These are phyloP conservation scores for Amanita thiersii DNA, from an alignment of 768 basidiomycete genomes.

Conservation along the genomic window DNA sequence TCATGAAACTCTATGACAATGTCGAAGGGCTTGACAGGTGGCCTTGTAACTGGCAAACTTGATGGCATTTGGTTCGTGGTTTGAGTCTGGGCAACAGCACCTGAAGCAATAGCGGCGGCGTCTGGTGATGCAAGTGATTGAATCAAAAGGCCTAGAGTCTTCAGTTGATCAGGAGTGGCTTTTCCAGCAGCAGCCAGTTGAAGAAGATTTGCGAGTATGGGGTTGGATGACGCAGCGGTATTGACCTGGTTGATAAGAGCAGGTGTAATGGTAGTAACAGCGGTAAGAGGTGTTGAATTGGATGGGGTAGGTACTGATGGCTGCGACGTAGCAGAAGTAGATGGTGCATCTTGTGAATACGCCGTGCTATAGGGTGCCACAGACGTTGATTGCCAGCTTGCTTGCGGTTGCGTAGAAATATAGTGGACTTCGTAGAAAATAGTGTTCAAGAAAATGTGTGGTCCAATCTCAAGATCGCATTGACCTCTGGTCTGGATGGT, in stretches of 20 bases:
- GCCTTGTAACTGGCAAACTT: slow-evolving; percentile 10
- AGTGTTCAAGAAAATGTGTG: slow-evolving; percentile 63
- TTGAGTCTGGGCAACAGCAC: slow-evolving; percentile 10
- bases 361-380: slow-evolving; percentile 9
- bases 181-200: slow-evolving; percentile 54
- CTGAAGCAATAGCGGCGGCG: slow-evolving; percentile 10
- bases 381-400: slow-evolving; percentile 3
- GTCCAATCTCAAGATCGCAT: slow-evolving; percentile 69
- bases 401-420: slow-evolving; percentile 25
- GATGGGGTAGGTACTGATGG: slow-evolving; percentile 25
- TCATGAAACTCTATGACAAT: slow-evolving; percentile 68
- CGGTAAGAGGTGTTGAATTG: slow-evolving; percentile 35
- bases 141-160: slow-evolving; percentile 66
- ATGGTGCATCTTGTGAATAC: slow-evolving; percentile 10
- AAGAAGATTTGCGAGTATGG: slow-evolving; percentile 58
- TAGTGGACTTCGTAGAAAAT: slow-evolving; percentile 71
- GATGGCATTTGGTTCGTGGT: slow-evolving; percentile 11
- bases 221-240: slow-evolving; percentile 55
- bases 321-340: slow-evolving; percentile 14
- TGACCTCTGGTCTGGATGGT: slow-evolving; percentile 56
- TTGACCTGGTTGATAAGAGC: slow-evolving; percentile 58
- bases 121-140: slow-evolving; percentile 46
- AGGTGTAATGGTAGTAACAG: slow-evolving; percentile 44
- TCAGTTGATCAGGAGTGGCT: slow-evolving; percentile 56
- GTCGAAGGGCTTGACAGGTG: slow-evolving; percentile 53